Evolutionary conservation across 352 stramenopile species (phyloP), one percentile per base, ranked within the genome.

Genomic region (Phytophthora europaea): DNA sequence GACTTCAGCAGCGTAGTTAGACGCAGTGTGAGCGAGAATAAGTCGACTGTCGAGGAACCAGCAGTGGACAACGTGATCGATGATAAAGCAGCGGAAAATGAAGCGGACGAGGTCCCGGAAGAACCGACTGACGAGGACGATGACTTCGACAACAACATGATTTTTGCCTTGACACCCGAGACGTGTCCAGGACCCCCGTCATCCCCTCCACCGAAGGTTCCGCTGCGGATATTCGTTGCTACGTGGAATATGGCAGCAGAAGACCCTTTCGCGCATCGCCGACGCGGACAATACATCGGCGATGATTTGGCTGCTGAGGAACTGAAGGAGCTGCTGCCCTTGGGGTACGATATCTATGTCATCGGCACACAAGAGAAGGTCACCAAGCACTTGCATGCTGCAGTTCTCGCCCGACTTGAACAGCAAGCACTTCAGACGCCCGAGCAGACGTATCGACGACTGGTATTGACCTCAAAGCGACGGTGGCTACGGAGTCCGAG

Each of bases 231-330:
- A 60, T 95, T 89, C 68, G 77, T 85, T 22, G 85, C 82, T 0
- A 86, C 83, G 45, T 95, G 89, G 89, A 95, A 95, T 67, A 88
- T 95, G 75, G 85, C 83, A 16, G 85, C 84, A 2, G 63, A 83
- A 63, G 89, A 94, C 52, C 86, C 85, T 6, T 93, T 94, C 31
- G 72, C 70, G 0, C 48, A 69, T 18, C 58, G 55, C 6, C 36
- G 31, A 68, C 80, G 78, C 33, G 80, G 70, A 0, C 72, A 76
- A 48, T 90, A 88, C 57, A 82, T 85, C 40, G 85, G 84, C 9
- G 79, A 90, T 33, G 61, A 69, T 2, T 59, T 70, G 0, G 77
- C 81, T 15, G 72, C 76, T 8, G 45, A 81, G 8, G 73, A 81
- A 43, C 68, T 94, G 8, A 20, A 53, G 38, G 69, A 77, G 20